A percentile compares a stretch with the other conserved stretches of the same genome.
phyloP scores from a whole-genome alignment of 2,329 filamentous ascomycete species.

The Colletotrichum tropicale region DNA sequence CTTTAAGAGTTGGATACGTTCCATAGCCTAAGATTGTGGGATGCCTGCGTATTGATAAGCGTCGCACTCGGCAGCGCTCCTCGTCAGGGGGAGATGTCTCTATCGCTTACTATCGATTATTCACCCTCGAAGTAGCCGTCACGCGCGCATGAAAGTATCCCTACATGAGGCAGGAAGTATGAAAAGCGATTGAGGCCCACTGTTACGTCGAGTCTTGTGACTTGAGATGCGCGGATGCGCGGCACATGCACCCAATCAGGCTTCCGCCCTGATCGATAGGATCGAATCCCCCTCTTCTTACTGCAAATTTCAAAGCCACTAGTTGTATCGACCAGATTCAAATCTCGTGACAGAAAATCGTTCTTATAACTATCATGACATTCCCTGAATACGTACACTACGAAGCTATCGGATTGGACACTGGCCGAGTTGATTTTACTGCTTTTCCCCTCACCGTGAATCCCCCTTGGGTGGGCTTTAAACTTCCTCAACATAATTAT shows the following conservation, averaged over 20 bases:
- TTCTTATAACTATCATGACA: neutral
- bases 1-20: neutral
- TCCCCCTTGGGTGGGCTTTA: no score
- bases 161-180: neutral
- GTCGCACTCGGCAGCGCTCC: neutral
- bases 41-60: neutral
- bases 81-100: accelerated
- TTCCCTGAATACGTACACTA: no score
- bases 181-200: neutral
- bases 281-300: neutral
- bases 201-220: neutral
- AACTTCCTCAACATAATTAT: neutral
- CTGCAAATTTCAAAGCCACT: neutral
- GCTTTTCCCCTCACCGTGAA: no score
- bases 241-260: neutral
- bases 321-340: neutral
- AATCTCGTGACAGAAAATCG: neutral
- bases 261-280: neutral
- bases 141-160: neutral
- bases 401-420: no score
- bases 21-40: neutral
- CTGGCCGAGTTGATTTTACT: no score
- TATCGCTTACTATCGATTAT: neutral
- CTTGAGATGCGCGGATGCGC: neutral
- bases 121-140: neutral